phyloP scores from a whole-genome alignment of 2,329 filamentous ascomycete species.

The Xylariomycetidae sp. region DNA sequence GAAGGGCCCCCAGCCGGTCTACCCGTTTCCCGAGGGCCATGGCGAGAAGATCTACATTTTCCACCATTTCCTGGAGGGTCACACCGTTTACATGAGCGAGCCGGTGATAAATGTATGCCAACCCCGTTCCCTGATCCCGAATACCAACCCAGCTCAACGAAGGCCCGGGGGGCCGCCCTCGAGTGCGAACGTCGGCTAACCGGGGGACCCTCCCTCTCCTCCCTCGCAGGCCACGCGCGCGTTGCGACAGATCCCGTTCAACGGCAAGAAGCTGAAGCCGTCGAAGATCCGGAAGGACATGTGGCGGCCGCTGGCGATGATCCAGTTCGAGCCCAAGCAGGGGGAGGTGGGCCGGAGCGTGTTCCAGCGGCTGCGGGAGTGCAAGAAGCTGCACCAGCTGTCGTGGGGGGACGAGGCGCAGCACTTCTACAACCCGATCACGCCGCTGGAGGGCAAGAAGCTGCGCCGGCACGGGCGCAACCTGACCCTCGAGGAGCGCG shows the following conservation, averaged over 20 bases:
- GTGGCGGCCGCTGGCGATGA: constrained; percentile 56
- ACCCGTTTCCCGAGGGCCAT: too few species aligned
- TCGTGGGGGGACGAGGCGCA: constrained; percentile 49
- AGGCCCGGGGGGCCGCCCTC: too few species aligned
- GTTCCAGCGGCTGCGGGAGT: constrained; percentile 59
- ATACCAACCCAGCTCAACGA: constrained; percentile 3
- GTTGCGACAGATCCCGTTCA: constrained; percentile 41
- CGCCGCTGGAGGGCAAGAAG: constrained; percentile 29
- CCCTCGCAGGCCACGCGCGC: constrained; percentile 16
- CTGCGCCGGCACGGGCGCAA: too few species aligned
- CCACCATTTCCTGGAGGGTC: constrained; percentile 41
- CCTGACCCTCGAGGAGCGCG: constrained; percentile 37
- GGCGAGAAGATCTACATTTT: constrained; percentile 55
- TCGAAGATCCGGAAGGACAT: constrained; percentile 60
- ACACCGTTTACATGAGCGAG: constrained; percentile 47
- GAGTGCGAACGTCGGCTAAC: too few species aligned
- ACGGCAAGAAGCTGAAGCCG: constrained; percentile 62
- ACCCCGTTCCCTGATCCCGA: neutral
- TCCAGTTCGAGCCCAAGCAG: constrained; percentile 49
- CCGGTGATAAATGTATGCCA: constrained; percentile 38
- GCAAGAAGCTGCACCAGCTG: constrained; percentile 56
- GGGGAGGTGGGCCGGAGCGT: constrained; percentile 51
- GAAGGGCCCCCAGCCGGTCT: too few species aligned
- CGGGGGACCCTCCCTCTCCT: too few species aligned
- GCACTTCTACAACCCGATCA: constrained; percentile 4